Conservation (phyloP, 1,139 yeast species). For the Pneumocystis wakefieldiae region DNA sequence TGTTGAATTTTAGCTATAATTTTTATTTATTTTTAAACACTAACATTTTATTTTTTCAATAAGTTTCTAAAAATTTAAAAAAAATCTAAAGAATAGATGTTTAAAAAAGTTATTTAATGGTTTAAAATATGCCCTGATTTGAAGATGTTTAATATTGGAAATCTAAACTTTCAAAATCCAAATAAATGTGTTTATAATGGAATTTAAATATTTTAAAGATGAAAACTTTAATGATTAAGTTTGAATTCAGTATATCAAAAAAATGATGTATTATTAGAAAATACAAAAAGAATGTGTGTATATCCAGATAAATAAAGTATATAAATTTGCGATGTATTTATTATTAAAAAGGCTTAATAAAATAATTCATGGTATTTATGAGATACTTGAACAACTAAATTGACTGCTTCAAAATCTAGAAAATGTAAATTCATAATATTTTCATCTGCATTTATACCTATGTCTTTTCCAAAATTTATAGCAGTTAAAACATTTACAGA, state of each 20-base stretch:
- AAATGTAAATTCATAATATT: neutral
- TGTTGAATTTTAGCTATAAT: no score
- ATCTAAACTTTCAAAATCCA: no score
- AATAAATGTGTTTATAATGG: neutral
- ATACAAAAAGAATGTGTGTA: neutral
- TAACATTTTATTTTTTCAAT: neutral
- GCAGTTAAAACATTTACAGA: neutral
- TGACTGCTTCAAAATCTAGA: neutral
- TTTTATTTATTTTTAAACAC: no score
- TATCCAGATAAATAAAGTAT: neutral
- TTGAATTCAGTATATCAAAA: neutral
- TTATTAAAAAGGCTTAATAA: neutral
- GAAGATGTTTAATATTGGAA: no score
- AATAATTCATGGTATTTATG: neutral
- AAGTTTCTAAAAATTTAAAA: neutral
- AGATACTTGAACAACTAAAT: neutral
- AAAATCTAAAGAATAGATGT: neutral
- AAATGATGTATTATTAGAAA: neutral
- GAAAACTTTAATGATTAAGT: neutral
- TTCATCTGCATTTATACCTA: neutral
- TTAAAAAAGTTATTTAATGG: no score
- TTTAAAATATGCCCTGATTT: no score
- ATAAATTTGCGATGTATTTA: neutral
- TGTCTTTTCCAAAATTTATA: neutral
- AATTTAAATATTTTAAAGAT: neutral